Base-by-base conservation (phyloP, 2,329 filamentous ascomycete species). In the Phoma herbarum region DNA sequence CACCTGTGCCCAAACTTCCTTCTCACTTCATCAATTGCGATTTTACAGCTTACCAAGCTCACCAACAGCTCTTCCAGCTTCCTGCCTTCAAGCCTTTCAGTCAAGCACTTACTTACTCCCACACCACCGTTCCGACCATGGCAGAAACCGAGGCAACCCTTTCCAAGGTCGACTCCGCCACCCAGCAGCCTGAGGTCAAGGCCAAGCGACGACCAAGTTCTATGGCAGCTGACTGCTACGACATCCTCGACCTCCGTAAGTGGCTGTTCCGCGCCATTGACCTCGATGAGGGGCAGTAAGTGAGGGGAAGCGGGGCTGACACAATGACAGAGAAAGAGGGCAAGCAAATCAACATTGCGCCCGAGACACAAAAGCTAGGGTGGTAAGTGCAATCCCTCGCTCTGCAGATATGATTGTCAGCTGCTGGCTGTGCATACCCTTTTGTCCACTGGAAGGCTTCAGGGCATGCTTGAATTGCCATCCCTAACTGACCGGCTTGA, bases 141-240 rank as follows among this genome's bases (percentile, higher is more conserved):
- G 82, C 86, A 72, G 80, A 81, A 61, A 74, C 71, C 54, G 61
- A 71, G 64, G 65, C 73, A 68, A 86, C 89, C 73, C 86, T 96
- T 77, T 85, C 86, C 80, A 96, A 96, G 84, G 88, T 97, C 82
- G 93, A 97, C 81, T 97, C 93, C 60, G 92, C 92, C 82, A 88
- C 96, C 75, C 88, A 92, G 92, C 79, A 85, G 50, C 68, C 67
- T 85, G 86, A 71, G 75, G 88, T 92, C 65, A 82, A 83, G 70
- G 41, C 56, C 56, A 86, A 86, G 77, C 85, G 89, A 70, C 87
- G 92, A 80, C 82, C 84, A 63, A 93, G 91, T 78, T 94, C 91
- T 55, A 86, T 84, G 73, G 85, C 85, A 44, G 84, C 89, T 61
- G 91, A 90, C 68, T 87, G 94, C 57, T 88, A 84, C 80, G 96